Evolutionary conservation across 306 rosid species (phyloP).

Genomic region (Crotalaria pallida): DNA sequence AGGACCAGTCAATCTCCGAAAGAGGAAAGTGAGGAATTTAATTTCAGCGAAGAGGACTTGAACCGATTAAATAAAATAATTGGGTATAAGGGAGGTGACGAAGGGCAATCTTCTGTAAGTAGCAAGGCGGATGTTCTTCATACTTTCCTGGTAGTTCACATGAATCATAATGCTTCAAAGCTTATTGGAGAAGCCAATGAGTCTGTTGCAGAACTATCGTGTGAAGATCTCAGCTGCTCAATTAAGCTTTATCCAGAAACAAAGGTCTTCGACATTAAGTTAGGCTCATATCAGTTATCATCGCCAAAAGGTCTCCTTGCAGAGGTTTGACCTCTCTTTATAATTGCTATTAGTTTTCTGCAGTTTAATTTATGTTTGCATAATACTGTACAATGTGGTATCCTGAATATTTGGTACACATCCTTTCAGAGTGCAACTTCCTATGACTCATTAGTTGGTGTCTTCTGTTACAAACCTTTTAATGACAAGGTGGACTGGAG

Average conservation of each 20-base stretch:
- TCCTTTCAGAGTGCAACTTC: conserved; percentile 81
- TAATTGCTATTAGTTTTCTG: conserved; percentile 1
- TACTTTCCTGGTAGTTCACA: conserved; percentile 68
- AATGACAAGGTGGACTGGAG: conserved; percentile 87
- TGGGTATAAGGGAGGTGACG: conserved; percentile 90
- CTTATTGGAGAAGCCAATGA: conserved; percentile 73
- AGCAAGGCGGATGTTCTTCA: conserved; percentile 66
- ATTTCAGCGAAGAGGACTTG: conserved; percentile 87
- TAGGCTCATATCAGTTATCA: conserved; percentile 80
- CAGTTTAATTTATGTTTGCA: background rate
- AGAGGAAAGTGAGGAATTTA: conserved; percentile 67
- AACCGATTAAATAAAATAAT: conserved; percentile 74
- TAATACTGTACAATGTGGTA: background rate
- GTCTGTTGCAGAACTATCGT: conserved; percentile 80
- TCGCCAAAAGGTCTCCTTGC: conserved; percentile 94
- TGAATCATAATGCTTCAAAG: conserved; percentile 90
- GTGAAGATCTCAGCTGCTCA: conserved; percentile 78
- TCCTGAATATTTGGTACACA: conserved; percentile 17
- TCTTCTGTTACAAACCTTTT: conserved; percentile 76
- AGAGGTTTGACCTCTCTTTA: conserved; percentile 46
- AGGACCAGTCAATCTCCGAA: conserved; percentile 60
- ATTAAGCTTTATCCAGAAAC: conserved; percentile 86
- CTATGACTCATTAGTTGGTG: conserved; percentile 67
- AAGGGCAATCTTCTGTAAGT: conserved; percentile 37
- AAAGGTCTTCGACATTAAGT: conserved; percentile 71